phyloP scores from a whole-genome alignment of 2,329 filamentous ascomycete species.

The Colletotrichum sp. region DNA sequence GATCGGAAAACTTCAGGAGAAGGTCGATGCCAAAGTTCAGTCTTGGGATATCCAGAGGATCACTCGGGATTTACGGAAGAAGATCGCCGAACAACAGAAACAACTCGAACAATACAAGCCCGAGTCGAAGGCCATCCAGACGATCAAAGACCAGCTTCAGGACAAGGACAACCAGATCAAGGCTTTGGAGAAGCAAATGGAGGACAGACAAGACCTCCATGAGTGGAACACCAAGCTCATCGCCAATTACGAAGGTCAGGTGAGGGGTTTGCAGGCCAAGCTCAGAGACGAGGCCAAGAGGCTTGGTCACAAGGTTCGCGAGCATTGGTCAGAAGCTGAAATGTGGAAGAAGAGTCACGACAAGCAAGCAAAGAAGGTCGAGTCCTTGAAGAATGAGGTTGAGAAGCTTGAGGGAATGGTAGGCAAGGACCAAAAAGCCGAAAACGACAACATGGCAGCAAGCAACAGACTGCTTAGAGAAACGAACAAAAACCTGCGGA shows the following conservation, averaged over 20 bases:
- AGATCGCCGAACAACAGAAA: neutral
- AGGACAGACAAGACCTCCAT: accelerated
- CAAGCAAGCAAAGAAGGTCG: neutral
- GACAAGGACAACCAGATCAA: neutral
- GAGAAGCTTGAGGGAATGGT: neutral
- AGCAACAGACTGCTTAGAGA: neutral
- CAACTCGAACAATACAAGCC: neutral
- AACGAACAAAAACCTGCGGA: neutral
- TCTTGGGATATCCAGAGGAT: neutral
- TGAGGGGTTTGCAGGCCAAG: neutral
- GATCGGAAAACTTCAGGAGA: neutral
- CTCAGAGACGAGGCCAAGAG: neutral
- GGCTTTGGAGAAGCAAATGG: neutral
- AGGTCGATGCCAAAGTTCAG: neutral
- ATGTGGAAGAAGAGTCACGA: neutral
- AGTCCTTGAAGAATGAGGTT: neutral
- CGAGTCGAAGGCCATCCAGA: neutral
- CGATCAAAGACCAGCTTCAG: neutral
- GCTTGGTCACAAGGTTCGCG: neutral
- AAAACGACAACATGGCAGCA: neutral
- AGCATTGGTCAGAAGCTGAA: neutral
- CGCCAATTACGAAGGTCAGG: neutral
- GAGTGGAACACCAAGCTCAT: neutral
- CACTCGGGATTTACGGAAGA: accelerated
- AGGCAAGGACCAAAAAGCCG: neutral